Evolutionary conservation across 495 filamentous ascomycete species (phyloP), one percentile per base, ranked within the genome.

Genomic region (Penicillium angulare): DNA sequence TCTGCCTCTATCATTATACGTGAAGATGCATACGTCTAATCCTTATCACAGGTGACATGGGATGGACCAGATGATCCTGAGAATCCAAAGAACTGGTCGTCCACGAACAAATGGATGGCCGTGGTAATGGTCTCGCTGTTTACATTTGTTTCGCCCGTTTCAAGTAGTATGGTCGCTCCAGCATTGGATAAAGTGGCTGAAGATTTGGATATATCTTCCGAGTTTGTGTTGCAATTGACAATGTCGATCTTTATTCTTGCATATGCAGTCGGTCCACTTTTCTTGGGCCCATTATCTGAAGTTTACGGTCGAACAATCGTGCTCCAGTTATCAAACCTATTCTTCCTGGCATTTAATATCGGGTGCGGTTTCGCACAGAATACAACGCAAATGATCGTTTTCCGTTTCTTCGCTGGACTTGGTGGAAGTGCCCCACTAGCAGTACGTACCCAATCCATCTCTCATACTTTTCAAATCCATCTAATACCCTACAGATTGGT

Each of bases 161-260:
- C 82, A 0, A 82, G 77, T 3, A 75, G 80, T 17, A 87, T 89
- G 69, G 74, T 88, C 3, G 83, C 86, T 2, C 87, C 87, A 0
- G 80, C 80, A 0, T 62, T 87, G 7, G 53, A 52, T 9, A 51
- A 66, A 1, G 78, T 87, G 23, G 59, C 68, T 26, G 31, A 50
- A 6, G 86, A 88, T 13, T 72, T 89, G 20, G 51, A 74, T 18
- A 83, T 87, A 27, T 71, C 67, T 7, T 43, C 38, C 15, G 39
- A 60, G 43, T 61, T 80, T 16, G 67, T 79, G 49, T 62, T 67
- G 8, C 66, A 77, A 12, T 62, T 89, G 36, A 73, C 73, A 0
- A 52, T 82, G 22, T 81, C 78, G 1, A 72, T 75, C 9, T 81
- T 71, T 55, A 53, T 82, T n/a, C 65, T 83, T 0, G 77, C 64